Base-by-base conservation (phyloP, 768 basidiomycete genomes). In the Boletus reticulatus region DNA sequence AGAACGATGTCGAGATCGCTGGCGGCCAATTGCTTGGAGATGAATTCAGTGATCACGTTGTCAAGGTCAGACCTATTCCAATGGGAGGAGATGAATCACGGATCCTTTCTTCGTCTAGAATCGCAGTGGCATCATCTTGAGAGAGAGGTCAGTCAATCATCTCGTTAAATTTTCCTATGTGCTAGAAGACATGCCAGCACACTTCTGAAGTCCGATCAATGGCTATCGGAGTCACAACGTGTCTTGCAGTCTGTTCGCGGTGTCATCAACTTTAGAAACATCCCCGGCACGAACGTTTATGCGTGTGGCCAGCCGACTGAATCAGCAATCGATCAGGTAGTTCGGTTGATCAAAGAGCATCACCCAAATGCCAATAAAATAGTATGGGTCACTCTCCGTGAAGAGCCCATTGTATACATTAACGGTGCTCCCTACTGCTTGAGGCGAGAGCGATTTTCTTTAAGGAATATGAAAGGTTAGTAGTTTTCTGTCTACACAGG, bases 1-100 rank as follows among this genome's bases (percentile, higher is more conserved):
- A 84, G 69, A 87, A 90, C 58, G 85, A 88, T 62, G 81, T 86
- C 12, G 86, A 82, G 34, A 89, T 87, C 55, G 74, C 82, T 20
- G 93, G 93, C 11, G 93, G 92, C 0, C 90, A 88, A 66, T 83
- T 97, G 43, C 76, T 95, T 1, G 96, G 94, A 6, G 95, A 98
- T 67, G 97, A 99, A 69, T 98, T 93, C 76, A 93, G 92, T 4
- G 89, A 92, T 41, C 92, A 95, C 68, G 93, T 98, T 43, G 85
- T 99, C 32, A 89, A 89, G 79, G 92, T 90, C 55, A 29, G 78
- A 43, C 51, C 20, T 24, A 16, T 43, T 49, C 27, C 14, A 3
- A n/a, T 27, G 17, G 19, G 44, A 29, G 32, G 49, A 42, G 49
- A 43, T 14, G 34, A 27, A 44, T 29, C 19, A 41, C 45, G 45